These are phyloP conservation scores for Penicillium sp. DNA, from an alignment of 2,329 filamentous ascomycete species.

Conservation along the genomic window DNA sequence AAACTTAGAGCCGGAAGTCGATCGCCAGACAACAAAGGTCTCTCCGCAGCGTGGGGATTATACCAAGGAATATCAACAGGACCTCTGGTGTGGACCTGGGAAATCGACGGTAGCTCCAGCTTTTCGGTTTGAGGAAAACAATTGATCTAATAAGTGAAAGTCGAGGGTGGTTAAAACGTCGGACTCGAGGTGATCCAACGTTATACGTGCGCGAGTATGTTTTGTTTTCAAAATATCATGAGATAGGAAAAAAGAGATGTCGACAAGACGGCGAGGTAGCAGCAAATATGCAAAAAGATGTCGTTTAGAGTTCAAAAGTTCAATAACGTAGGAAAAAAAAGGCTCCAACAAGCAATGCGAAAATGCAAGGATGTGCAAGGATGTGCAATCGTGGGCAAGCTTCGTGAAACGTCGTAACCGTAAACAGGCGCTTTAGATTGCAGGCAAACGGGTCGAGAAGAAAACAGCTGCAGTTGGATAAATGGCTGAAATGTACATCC, in stretches of 20 bases:
- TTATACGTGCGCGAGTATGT: constrained; percentile 13
- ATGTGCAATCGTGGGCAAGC: constrained; percentile 34
- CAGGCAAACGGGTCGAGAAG: constrained; percentile 28
- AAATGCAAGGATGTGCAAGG: constrained; percentile 32
- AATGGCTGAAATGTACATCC: constrained; percentile 31
- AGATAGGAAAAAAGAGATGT: constrained; percentile 22
- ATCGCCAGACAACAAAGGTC: constrained; percentile 71
- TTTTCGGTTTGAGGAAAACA: constrained; percentile 71
- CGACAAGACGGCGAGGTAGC: constrained; percentile 2
- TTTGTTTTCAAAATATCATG: constrained; percentile 21
- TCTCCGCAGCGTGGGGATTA: constrained; percentile 68
- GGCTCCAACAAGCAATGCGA: constrained; percentile 29
- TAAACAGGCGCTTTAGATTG: constrained; percentile 32
- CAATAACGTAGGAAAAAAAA: constrained; percentile 14
- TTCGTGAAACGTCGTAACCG: constrained; percentile 41
- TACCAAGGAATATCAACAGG: constrained; percentile 72
- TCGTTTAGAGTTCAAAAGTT: constrained; percentile 8
- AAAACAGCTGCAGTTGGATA: constrained; percentile 13
- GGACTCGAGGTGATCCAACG: constrained; percentile 31
- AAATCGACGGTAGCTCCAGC: constrained; percentile 90
- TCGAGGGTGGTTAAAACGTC: constrained; percentile 23
- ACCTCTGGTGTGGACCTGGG: constrained; percentile 81
- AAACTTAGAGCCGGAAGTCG: constrained; percentile 74
- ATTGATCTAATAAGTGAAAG: constrained; percentile 29
- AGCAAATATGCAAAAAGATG: constrained; percentile 18